Conservation (phyloP, 2,329 filamentous ascomycete species). For the Xylaria sp. region DNA sequence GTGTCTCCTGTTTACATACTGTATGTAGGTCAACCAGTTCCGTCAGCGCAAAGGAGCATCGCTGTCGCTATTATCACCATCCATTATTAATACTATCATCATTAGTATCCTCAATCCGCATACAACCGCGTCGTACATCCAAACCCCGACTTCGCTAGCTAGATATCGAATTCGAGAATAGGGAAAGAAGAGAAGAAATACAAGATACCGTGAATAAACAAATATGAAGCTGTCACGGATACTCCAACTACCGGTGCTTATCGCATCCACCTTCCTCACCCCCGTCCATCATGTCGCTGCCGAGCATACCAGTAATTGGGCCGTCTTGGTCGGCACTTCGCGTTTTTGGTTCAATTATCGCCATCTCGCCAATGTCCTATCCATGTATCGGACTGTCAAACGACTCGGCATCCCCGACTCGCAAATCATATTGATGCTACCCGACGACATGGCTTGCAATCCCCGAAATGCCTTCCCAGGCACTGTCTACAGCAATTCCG, state of each 20-base stretch:
- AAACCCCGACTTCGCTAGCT: neutral
- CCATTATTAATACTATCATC: neutral
- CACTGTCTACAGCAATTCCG: constrained; percentile 98
- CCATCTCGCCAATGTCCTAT: constrained; percentile 96
- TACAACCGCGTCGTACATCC: neutral
- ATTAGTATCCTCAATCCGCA: neutral
- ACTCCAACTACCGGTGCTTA: constrained; percentile 59
- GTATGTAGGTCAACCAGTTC: neutral
- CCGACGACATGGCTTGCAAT: constrained; percentile 99
- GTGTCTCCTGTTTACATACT: neutral
- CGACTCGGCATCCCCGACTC: constrained; percentile 97
- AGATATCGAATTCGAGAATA: neutral
- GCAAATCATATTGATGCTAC: constrained; percentile 99
- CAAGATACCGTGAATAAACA: neutral
- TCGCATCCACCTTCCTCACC: constrained; percentile 61
- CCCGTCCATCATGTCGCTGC: constrained; percentile 60
- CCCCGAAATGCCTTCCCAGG: constrained; percentile 97
- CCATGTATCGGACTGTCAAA: constrained; percentile 97
- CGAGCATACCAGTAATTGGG: constrained; percentile 98
- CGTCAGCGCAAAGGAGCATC: neutral
- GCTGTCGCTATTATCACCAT: neutral
- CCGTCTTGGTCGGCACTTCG: constrained; percentile 96
- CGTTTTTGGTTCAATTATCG: constrained; percentile 99
- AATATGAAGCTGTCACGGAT: constrained; percentile 64
- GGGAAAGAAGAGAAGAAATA: neutral